phyloP scores from a whole-genome alignment of 192 early-diverging fungal genomes.

The Coemansia sp. region DNA sequence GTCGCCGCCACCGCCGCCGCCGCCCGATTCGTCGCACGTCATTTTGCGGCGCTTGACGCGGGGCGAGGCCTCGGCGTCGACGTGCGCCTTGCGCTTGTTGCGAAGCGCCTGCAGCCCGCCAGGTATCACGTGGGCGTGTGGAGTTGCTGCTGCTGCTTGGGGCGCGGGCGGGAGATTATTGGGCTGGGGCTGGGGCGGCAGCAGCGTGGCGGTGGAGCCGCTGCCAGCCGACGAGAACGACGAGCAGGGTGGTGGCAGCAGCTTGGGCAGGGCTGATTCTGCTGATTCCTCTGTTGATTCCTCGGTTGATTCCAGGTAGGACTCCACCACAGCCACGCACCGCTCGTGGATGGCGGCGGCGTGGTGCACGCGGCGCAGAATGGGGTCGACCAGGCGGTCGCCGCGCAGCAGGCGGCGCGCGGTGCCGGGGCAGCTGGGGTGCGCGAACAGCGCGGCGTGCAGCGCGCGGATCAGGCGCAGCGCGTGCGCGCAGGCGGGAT shows the following conservation, averaged over 20 bases:
- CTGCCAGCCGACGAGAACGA: background rate
- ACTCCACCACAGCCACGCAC: slow-evolving; percentile 31
- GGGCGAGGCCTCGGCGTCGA: slow-evolving; percentile 37
- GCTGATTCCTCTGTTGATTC: too few species aligned
- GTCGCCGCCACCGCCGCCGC: too few species aligned
- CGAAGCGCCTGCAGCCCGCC: background rate
- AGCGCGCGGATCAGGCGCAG: slow-evolving; percentile 36
- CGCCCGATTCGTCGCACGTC: slow-evolving; percentile 22
- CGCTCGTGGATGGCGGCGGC: slow-evolving; percentile 37
- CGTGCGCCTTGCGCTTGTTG: slow-evolving; percentile 29
- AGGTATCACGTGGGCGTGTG: too few species aligned
- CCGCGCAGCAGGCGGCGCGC: slow-evolving; percentile 34
- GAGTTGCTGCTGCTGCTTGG: too few species aligned
- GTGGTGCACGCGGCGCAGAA: slow-evolving; percentile 41
- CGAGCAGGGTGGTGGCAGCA: background rate
- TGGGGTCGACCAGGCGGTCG: slow-evolving; percentile 40
- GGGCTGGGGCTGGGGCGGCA: too few species aligned
- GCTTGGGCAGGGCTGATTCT: slow-evolving; percentile 19
- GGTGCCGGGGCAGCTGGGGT: slow-evolving; percentile 43
- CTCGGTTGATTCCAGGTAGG: too few species aligned
- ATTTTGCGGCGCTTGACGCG: slow-evolving; percentile 46
- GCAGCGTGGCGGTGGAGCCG: background rate
- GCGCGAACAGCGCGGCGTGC: slow-evolving; percentile 27
- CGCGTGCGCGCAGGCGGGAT: slow-evolving; percentile 21
- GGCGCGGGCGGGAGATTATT: too few species aligned